Base-by-base conservation (phyloP, 371 early-diverging fungal species). In the Mucor irregularis region DNA sequence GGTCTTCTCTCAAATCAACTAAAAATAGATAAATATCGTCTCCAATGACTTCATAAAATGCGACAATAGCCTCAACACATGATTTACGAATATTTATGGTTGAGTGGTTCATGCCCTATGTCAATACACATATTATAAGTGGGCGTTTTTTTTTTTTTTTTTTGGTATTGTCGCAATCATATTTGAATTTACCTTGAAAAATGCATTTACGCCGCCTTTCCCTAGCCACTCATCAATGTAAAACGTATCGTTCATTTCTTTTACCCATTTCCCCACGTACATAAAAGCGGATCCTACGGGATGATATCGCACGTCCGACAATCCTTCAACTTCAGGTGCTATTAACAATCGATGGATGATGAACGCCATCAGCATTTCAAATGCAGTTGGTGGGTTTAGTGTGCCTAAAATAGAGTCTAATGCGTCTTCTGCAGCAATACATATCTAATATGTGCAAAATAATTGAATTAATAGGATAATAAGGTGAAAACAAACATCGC, bases 251-350 rank as follows among this genome's bases (percentile, higher is more conserved):
- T 62, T 64, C 29, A 69, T 61, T 49, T 73, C 69, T 40, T 64
- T 69, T 22, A 72, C 75, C 51, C 70, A 68, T 61, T 67, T 74
- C n/a, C 61, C 64, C 25, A 78, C 61, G 49, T 74, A 76, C 25
- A 55, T 67, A 67, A 76, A 80, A n/a, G 76, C 80, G 19, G 76
- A 67, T 1, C 73, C 74, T 8, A 76, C 62, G 8, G 80, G 80
- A 42, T 72, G 71, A 28, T 76, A 72, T 26, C 74, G 59, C 13
- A 25, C 51, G 28, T 62, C 64, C 1, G 66, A 26, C n/a, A 55
- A 49, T 22, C 28, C 28, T 29, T 62, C 46, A 16, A 43, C 46
- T 33, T 45, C 49, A 5, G 75, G 73, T 14, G 46, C 17, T 26
- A 68, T 57, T 5, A 64, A 42, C 11, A 73, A 38, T 6, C 69